Evolutionary conservation across 495 filamentous ascomycete genomes (phyloP).

Genomic region (Copromyces sp.): DNA sequence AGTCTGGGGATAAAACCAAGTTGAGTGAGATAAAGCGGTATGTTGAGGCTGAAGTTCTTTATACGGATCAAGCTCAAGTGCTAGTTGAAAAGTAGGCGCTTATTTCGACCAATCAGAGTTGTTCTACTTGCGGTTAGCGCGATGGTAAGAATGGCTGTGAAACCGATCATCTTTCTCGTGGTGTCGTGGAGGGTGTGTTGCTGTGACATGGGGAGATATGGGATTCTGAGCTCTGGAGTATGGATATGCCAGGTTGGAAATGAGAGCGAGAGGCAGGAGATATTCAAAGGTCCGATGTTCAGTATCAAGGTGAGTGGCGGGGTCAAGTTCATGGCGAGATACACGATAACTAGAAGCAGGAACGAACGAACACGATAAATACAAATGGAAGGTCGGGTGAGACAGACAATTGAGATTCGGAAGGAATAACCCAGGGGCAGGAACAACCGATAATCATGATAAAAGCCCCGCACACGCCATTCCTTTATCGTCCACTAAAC

Average conservation of each 20-base stretch:
- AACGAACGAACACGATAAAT: background rate
- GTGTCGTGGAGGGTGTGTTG: background rate
- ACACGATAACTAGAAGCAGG: background rate
- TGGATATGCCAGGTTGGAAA: background rate
- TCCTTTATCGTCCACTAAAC: background rate
- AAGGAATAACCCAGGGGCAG: background rate
- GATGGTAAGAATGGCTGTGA: too few species aligned
- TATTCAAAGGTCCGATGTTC: background rate
- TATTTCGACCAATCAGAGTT: too few species aligned
- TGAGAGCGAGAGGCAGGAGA: background rate
- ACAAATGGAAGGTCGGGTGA: background rate
- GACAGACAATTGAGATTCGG: background rate
- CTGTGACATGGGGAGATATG: background rate
- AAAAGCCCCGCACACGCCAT: background rate
- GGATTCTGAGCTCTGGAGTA: background rate
- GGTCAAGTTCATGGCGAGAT: background rate
- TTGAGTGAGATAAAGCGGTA: too few species aligned
- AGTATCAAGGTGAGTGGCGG: background rate
- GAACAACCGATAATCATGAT: background rate
- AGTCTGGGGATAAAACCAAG: too few species aligned
- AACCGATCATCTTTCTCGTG: too few species aligned
- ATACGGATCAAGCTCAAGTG: too few species aligned
- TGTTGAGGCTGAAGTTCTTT: too few species aligned
- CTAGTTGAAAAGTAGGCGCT: too few species aligned
- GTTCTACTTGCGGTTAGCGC: too few species aligned